Evolutionary conservation across 495 filamentous ascomycete genomes (phyloP), one percentile per base, ranked within the genome.

Genomic region (Neurospora sp.): DNA sequence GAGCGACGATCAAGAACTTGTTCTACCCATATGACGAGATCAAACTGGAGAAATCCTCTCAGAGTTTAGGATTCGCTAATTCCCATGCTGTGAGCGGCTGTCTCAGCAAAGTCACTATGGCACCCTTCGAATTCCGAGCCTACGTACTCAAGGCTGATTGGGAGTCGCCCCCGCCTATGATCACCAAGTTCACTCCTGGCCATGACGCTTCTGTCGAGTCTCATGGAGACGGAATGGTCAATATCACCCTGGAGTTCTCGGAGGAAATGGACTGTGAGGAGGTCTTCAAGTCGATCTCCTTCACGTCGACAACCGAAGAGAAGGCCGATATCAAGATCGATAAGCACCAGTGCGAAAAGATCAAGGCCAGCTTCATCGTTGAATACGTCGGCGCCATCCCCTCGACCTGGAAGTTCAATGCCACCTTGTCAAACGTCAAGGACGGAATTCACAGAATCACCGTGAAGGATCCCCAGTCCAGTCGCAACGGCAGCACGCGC

Each of bases 21-120:
- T 91, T 91, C 78, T 90, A 87, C 72, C 91, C 91, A 1, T 88
- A 88, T 73, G 90, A 93, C 59, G 88, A 90, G 75, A 80, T 85
- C 41, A 84, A 80, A 5, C 78, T 92, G 10, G 75, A 77, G 22
- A 72, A 48, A 4, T 31, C 79, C 86, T 76, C 78, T 11, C 69
- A 44, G 70, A 73, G 40, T 11, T 18, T 72, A 4, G 75, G 75
- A 16, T 76, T 78, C 40, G 66, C 68, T 4, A 72, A 73, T 16
- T 75, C 72, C 12, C 59, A 69, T 6, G 46, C 71, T 31, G 68
- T 70, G 69, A 90, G 88, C 73, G 88, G 89, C 8, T 92, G 91
- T 77, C 78, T 91, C 1, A 78, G 84, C 46, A 84, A 78, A 18
- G 74, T 91, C 37, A 84, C 83, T 11, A 78, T 92, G 76, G 76